Base-by-base conservation (phyloP, 225 moss, liverwort and hornwort genomes). In the Antitrichia curtipendula region DNA sequence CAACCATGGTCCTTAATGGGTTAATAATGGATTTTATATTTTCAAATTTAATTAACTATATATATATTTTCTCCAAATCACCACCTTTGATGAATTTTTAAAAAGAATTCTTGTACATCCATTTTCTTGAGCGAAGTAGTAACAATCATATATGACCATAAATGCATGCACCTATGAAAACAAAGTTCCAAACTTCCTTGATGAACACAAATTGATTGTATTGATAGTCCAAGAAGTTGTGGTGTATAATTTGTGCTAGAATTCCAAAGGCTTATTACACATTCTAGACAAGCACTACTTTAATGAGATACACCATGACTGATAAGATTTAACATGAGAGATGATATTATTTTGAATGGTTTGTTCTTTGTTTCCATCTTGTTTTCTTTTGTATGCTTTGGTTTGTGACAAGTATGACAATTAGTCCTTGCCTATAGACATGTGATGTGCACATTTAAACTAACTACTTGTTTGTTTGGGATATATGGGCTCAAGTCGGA, bases 401-500 rank as follows among this genome's bases (percentile, higher is more conserved):
- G 9, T 10, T 45, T 72, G 17, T 45, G 6, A 45, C 45, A 72
- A 72, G 2, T 5, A 10, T 45, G 6, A 72, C 16, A 70, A 3
- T 5, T 6, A 3, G 8, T 40, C 25, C 25, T 24, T 40, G 5
- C 2, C 0, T 70, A 0, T 24, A 25, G 25, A 25, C 25, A 70
- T 4, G 0, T 68, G 7, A 38, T 68, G 12, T 68, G 12, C 2
- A 7, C 40, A 40, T 24, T 3, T 13, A 23, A 38, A 68, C 7
- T 9, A 34, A 34, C 16, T 17, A 34, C 8, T 63, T 63, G 5
- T 63, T 32, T 32, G 34, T 63, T 63, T 63, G 32, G 63, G 3
- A 32, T 63, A 34, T 17, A 17, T 34, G 0, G 17, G 4, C 2
- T 0, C 0, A 63, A 0, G 3, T 18, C 3, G 14, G 18, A 63